Conservation (phyloP, 768 basidiomycete species). For the Kwoniella pini region DNA sequence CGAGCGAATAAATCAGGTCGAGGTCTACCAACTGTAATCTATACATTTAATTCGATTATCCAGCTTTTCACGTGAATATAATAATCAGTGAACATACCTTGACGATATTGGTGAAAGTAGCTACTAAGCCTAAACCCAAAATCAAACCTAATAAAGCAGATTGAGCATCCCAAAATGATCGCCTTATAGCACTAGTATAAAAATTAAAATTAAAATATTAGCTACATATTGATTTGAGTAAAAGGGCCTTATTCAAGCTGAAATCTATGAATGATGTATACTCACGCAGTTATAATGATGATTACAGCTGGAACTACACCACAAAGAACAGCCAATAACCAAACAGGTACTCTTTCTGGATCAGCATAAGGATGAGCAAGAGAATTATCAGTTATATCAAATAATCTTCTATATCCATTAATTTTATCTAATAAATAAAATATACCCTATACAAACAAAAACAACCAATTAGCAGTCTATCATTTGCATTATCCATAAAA, state of each 20-base stretch:
- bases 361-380: slow-evolving; percentile 48
- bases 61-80: no score
- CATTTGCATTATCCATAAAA: no score
- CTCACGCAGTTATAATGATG: slow-evolving; percentile 47
- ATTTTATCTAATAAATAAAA: slow-evolving; percentile 57
- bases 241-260: no score
- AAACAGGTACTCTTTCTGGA: slow-evolving; percentile 47
- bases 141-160: slow-evolving; percentile 44
- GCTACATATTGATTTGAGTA: background rate
- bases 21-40: slow-evolving; percentile 52
- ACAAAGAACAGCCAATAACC: slow-evolving; percentile 44
- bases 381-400: slow-evolving; percentile 44
- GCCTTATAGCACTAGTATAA: slow-evolving; percentile 4
- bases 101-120: slow-evolving; percentile 51
- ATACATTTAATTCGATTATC: no score
- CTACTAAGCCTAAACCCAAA: slow-evolving; percentile 42
- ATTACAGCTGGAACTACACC: slow-evolving; percentile 46
- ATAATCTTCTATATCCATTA: slow-evolving; percentile 34
- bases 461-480: background rate
- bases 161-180: slow-evolving; percentile 50
- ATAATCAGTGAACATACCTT: slow-evolving; percentile 29
- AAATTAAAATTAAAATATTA: background rate
- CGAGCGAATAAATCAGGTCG: slow-evolving; percentile 52
- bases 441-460: slow-evolving; percentile 26
- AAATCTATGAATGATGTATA: slow-evolving; percentile 5